Base-by-base conservation (phyloP, 148 eudicot species). In the Beta vulgaris region DNA sequence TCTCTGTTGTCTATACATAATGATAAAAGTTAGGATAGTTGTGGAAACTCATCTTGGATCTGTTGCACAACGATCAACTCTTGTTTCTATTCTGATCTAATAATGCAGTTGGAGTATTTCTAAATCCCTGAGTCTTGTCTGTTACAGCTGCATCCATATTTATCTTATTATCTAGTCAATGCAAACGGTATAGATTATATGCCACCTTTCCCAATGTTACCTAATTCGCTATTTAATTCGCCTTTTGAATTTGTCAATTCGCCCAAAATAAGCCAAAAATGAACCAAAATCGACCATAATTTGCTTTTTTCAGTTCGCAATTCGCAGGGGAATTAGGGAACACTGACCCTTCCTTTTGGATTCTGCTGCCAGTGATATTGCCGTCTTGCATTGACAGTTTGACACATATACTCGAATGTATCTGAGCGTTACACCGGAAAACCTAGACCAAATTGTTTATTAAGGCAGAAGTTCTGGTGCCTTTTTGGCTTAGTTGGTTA, bases 1-100 rank as follows among this genome's bases (percentile, higher is more conserved):
- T 68, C 60, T 37, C 71, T 31, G 62, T 23, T 54, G 36, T 54
- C 54, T 29, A 29, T 32, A 70, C n/a, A n/a, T n/a, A n/a, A n/a
- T 58, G 60, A 29, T 76, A 46, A 54, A n/a, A 54, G 21, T 63
- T 68, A 55, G 55, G 69, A 69, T 67, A 71, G 68, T 42, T 70
- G 77, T 75, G 78, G 53, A 74, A 75, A 58, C 71, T 53, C 23
- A 21, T 59, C 60, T 37, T 54, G 36, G n/a, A 46, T 62, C 51
- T 40, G 69, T 65, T 49, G 55, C 42, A 36, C 32, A 12, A 14
- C 25, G 61, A 7, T 10, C 26, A 2, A 59, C 23, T 34, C 10
- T 5, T 1, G 34, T 4, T 34, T 13, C 36, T 16, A 60, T 21
- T 51, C 7, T 21, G 57, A 51, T 51, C 57, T 51, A n/a, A 51